A percentile compares a stretch with the other conserved stretches of the same genome.
Conservation (phyloP, 2,329 filamentous ascomycete species). For the Aspergillus cejpii region DNA sequence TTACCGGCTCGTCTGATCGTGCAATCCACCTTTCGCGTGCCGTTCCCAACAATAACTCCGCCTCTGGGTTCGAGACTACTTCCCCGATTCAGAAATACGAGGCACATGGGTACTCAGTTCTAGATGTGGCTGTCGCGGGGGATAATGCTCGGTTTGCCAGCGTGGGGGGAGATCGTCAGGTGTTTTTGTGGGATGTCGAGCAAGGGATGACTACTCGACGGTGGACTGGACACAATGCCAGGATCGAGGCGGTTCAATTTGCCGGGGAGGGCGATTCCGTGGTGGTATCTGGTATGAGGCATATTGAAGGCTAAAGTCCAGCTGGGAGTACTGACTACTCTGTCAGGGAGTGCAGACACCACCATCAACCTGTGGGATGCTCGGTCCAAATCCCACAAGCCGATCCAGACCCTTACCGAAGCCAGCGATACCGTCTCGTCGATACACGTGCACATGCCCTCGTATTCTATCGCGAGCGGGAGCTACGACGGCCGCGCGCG, state of each 20-base stretch:
- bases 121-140: constrained; percentile 63
- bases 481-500: constrained; percentile 81
- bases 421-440: constrained; percentile 39
- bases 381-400: constrained; percentile 37
- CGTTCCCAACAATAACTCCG: constrained; percentile 35
- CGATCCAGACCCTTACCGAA: constrained; percentile 39
- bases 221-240: constrained; percentile 63
- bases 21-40: constrained; percentile 77
- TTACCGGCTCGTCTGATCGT: constrained; percentile 81
- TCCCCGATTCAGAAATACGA: constrained; percentile 77
- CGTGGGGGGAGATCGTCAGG: constrained; percentile 80
- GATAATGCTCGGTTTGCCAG: constrained; percentile 83
- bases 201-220: constrained; percentile 69
- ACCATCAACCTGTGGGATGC: constrained; percentile 41
- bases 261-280: constrained; percentile 69
- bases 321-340: too few relatives aligned
- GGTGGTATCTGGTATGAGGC: constrained; percentile 54
- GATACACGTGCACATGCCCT: constrained; percentile 35
- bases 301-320: too few relatives aligned
- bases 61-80: constrained; percentile 29
- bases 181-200: constrained; percentile 92
- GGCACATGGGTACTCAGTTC: constrained; percentile 86
- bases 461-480: constrained; percentile 56
- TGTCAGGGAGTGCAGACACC: constrained; percentile 40
- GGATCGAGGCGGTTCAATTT: constrained; percentile 74